Evolutionary conservation across 1,284 basidiomycete genomes (phyloP).

Genomic region (Leccinum fuscescens): DNA sequence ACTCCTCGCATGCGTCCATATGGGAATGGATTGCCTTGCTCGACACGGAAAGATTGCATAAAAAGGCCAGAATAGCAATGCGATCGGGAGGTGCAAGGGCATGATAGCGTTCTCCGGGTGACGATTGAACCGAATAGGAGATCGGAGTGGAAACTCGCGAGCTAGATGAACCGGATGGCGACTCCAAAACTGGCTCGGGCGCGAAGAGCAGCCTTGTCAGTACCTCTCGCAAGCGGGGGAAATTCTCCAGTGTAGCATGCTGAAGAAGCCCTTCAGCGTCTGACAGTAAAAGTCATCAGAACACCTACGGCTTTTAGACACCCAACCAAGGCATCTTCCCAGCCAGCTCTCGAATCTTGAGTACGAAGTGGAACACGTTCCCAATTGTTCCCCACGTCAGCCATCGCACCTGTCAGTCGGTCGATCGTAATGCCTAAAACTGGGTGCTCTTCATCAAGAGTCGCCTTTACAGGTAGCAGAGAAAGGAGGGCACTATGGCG

Average conservation of each 20-base stretch:
- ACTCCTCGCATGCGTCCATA: conserved; percentile 88
- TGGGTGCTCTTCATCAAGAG: conserved; percentile 39
- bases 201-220: conserved; percentile 76
- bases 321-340: conserved; percentile 86
- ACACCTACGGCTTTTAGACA: conserved; percentile 82
- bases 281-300: conserved; percentile 1
- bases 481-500: conserved; percentile 72
- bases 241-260: conserved; percentile 74
- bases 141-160: conserved; percentile 45
- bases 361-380: conserved; percentile 69
- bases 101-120: conserved; percentile 72
- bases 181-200: conserved; percentile 44
- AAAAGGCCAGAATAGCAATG: conserved; percentile 81
- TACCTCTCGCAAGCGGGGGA: conserved; percentile 74
- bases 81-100: conserved; percentile 75
- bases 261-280: conserved; percentile 34
- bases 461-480: conserved; percentile 48
- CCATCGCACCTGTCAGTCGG: conserved; percentile 59
- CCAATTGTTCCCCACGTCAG: conserved; percentile 78
- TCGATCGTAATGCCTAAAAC: conserved; percentile 58
- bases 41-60: conserved; percentile 88
- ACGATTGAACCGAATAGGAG: conserved; percentile 39
- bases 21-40: conserved; percentile 85
- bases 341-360: conserved; percentile 66
- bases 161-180: conserved; percentile 44